Conservation (phyloP, 1,284 basidiomycete genomes). For the Hymenochaete sp. region DNA sequence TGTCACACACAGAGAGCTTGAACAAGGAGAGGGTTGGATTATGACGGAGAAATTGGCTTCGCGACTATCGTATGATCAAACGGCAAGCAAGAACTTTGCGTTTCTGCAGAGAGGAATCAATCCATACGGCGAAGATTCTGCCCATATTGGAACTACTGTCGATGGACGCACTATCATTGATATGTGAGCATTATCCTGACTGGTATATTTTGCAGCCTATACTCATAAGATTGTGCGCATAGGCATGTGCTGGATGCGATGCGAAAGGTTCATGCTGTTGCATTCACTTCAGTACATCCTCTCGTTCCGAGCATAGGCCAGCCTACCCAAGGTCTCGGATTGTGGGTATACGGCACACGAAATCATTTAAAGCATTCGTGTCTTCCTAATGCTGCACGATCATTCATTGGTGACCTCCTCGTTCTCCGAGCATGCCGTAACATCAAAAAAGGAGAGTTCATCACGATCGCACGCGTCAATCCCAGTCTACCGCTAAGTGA, state of each 20-base stretch:
- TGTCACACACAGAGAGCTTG: conserved; percentile 4
- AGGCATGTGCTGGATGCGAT: conserved; percentile 12
- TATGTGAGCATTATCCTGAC: conserved; percentile 9
- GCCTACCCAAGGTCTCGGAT: conserved; percentile 9
- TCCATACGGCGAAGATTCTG: conserved; percentile 5
- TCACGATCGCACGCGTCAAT: conserved; percentile 9
- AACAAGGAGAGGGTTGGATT: conserved; percentile 12
- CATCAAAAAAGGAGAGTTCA: conserved; percentile 7
- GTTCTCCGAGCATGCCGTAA: conserved; percentile 12
- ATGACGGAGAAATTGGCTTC: conserved; percentile 10
- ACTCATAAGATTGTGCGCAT: background rate
- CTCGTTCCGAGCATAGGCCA: background rate
- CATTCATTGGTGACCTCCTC: conserved; percentile 14
- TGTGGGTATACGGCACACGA: conserved; percentile 8
- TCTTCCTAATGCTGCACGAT: conserved; percentile 12
- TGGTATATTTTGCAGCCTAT: background rate
- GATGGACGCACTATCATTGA: conserved; percentile 9
- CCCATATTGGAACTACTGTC: background rate
- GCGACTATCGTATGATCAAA: background rate
- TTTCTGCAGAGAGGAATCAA: conserved; percentile 5
- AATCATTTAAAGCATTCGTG: conserved; percentile 13
- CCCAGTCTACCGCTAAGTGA: conserved; percentile 12
- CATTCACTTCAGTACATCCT: conserved; percentile 14
- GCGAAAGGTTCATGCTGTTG: conserved; percentile 7
- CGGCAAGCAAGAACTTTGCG: background rate